phyloP scores from a whole-genome alignment of 306 rosid genomes.

The Quercus ilex region DNA sequence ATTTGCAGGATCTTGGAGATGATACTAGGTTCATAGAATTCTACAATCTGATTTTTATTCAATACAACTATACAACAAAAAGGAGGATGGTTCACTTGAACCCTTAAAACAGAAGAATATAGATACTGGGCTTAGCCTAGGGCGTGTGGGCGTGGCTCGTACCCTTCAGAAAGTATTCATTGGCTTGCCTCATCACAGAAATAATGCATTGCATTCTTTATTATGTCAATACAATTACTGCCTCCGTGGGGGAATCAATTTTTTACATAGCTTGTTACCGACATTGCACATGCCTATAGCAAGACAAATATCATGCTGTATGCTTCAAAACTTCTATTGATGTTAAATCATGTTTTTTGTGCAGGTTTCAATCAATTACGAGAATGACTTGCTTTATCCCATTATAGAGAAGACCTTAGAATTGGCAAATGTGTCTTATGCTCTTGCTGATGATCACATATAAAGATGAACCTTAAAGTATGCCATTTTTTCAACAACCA shows the following conservation, averaged over 20 bases:
- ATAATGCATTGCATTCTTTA: not conserved
- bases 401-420: conserved; percentile 71
- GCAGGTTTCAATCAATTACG: conserved; percentile 87
- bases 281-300: not conserved
- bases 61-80: too few species aligned
- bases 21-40: too few species aligned
- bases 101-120: conserved; percentile 88
- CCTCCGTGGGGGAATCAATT: not conserved
- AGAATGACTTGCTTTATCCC: conserved; percentile 93
- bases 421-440: conserved; percentile 64
- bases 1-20: too few species aligned
- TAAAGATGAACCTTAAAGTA: too few species aligned
- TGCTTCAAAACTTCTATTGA: conserved; percentile 7
- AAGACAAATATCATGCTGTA: conserved; percentile 5
- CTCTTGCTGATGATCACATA: conserved; percentile 55
- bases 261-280: not conserved
- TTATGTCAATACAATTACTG: not conserved
- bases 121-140: conserved; percentile 92
- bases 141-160: conserved; percentile 77
- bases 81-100: too few species aligned
- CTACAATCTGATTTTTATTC: too few species aligned
- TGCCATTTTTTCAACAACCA: too few species aligned
- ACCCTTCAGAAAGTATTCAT: conserved; percentile 77
- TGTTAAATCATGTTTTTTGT: conserved; percentile 20
- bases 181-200: conserved; percentile 13